Conservation (phyloP, 2,329 filamentous ascomycete genomes). For the Penicillium sp. region DNA sequence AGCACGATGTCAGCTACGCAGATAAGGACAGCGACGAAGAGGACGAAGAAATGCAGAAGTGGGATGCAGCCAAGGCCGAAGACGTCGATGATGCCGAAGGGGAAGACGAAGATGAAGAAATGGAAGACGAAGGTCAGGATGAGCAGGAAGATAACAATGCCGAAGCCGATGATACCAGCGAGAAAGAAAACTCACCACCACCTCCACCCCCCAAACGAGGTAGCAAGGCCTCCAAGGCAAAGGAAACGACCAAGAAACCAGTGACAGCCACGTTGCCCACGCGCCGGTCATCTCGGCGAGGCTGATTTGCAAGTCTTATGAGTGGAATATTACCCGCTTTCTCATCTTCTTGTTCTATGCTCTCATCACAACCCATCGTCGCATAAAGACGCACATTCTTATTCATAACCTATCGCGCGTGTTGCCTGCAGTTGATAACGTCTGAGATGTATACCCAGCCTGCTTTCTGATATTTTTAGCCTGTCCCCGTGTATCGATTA, state of each 20-base stretch:
- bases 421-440: constrained; percentile 15
- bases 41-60: constrained; percentile 43
- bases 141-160: constrained; percentile 15
- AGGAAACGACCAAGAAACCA: constrained; percentile 12
- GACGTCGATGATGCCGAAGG: constrained; percentile 30
- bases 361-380: not conserved
- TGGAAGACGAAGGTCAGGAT: constrained; percentile 20
- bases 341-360: not conserved
- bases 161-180: constrained; percentile 13
- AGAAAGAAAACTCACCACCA: constrained; percentile 22
- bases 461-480: constrained; percentile 11
- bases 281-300: constrained; percentile 23
- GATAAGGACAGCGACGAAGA: constrained; percentile 47
- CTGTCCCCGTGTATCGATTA: not conserved
- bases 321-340: not conserved
- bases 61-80: constrained; percentile 30
- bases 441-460: constrained; percentile 24
- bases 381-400: not conserved
- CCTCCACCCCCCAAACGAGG: constrained; percentile 13
- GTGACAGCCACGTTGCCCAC: constrained; percentile 18
- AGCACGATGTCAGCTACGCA: constrained; percentile 41
- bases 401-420: constrained; percentile 3
- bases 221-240: constrained; percentile 4
- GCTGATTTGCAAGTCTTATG: constrained; percentile 3
- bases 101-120: constrained; percentile 23